phyloP scores from a whole-genome alignment of 228 moss, liverwort and hornwort species.

The Sphagnum fallax region DNA sequence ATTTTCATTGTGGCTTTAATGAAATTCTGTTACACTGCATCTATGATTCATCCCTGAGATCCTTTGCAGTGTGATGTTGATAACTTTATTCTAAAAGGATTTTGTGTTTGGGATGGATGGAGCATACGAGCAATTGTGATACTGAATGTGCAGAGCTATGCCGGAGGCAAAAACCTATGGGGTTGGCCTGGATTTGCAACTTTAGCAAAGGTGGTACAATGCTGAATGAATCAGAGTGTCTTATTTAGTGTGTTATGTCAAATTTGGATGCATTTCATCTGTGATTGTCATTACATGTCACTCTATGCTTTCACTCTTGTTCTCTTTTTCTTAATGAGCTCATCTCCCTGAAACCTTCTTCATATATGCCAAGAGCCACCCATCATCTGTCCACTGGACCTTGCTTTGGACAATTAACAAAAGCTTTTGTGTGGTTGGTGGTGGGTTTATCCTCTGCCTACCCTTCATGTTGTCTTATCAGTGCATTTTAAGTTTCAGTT shows the following conservation, averaged over 20 bases:
- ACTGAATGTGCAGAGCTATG: slow-evolving; percentile 83
- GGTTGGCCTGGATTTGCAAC: slow-evolving; percentile 56
- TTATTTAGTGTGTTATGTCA: not conserved
- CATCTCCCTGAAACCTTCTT: not conserved
- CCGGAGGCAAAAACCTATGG: slow-evolving; percentile 93
- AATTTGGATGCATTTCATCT: not conserved
- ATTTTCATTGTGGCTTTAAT: no score
- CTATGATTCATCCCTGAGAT: no score
- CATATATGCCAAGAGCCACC: no score
- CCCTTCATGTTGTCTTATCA: no score
- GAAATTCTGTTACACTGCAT: no score
- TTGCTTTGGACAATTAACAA: no score
- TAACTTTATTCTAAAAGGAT: not conserved
- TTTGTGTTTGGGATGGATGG: slow-evolving; percentile 13
- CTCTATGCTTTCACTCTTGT: not conserved
- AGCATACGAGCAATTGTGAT: slow-evolving; percentile 84
- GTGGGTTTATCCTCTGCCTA: not conserved
- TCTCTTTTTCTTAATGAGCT: not conserved
- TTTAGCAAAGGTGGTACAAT: slow-evolving; percentile 40
- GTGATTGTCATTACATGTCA: not conserved
- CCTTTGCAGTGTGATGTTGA: no score
- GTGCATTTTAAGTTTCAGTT: no score
- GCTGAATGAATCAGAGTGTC: not conserved
- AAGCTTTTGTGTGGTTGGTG: not conserved
- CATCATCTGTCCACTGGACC: no score